Base-by-base conservation (phyloP, 352 stramenopile species). In the Globisporangium lucens region DNA sequence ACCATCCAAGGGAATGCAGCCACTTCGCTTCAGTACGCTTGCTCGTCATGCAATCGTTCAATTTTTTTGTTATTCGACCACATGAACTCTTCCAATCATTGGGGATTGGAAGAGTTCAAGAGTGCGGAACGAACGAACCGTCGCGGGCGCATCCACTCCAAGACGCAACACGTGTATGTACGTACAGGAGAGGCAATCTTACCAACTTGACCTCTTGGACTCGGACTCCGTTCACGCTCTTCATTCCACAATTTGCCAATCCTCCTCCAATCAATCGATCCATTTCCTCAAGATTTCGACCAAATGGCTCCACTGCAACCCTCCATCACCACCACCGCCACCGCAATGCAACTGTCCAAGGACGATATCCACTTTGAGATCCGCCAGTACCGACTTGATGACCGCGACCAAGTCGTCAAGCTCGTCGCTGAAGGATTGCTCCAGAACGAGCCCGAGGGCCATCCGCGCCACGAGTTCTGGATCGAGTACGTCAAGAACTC, bases 341-440 rank as follows among this genome's bases (percentile, higher is more conserved):
- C 24, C 15, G 24, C 24, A 20, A 63, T 20, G 20, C 15, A 12
- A 22, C 43, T 10, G 15, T 51, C 17, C 43, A 51, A 24, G 17
- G 43, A 51, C 15, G 41, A 47, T 15, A 4, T 47, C 4, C 41
- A n/a, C 41, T 47, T 51, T 22, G 17, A 51, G 43, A 59, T 79
- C 24, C 73, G 66, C 43, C 56, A 66, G 64, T 79, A 66, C 65
- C 41, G 51, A 1, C 47, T 22, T 0, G 20, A 47, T 7, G 74
- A 77, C 29, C 65, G 49, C 12, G 58, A 27, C 2, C 24, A 38
- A 0, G 68, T 77, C 6, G 24, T 68, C 27, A 51, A 60, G 17
- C 43, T 80, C 51, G 75, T 77, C 58, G 51, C 46, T 20, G 33
- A 65, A 4, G 66, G 70, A 0, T 52, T 72, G 35, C 29, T 68